Percentiles rank a stretch among this genome's conserved stretches.
phyloP scores from a whole-genome alignment of 1,139 yeast species.

The Kurtzmaniella quercitrusa region DNA sequence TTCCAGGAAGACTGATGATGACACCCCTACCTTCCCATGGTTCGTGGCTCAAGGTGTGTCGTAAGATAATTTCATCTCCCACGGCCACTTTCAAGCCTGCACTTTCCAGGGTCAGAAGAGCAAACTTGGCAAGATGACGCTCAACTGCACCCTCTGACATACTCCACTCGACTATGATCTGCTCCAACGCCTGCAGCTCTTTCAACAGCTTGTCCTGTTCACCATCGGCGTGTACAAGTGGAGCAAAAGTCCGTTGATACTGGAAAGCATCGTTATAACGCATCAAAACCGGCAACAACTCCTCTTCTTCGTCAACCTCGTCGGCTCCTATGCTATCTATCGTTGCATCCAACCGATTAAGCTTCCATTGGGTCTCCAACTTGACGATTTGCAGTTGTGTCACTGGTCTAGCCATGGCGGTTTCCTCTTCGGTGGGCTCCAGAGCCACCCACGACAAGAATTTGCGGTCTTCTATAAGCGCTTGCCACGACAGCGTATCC shows the following conservation, averaged over 20 bases:
- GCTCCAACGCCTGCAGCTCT: slow-evolving; percentile 77
- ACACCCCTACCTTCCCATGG: slow-evolving; percentile 74
- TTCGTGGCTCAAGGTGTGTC: slow-evolving; percentile 50
- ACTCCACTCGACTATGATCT: slow-evolving; percentile 67
- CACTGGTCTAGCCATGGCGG: slow-evolving; percentile 49
- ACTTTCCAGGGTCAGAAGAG: slow-evolving; percentile 62
- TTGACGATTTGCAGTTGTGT: slow-evolving; percentile 64
- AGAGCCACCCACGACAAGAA: slow-evolving; percentile 80
- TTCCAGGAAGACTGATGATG: slow-evolving; percentile 68
- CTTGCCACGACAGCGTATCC: slow-evolving; percentile 89
- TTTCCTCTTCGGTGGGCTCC: slow-evolving; percentile 61
- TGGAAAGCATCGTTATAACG: slow-evolving; percentile 81
- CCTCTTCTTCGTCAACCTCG: slow-evolving; percentile 50
- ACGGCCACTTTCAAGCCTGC: slow-evolving; percentile 71
- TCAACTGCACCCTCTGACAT: slow-evolving; percentile 56
- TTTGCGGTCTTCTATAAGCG: slow-evolving; percentile 75
- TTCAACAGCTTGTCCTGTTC: slow-evolving; percentile 71
- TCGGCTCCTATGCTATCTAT: slow-evolving; percentile 43
- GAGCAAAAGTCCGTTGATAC: slow-evolving; percentile 83
- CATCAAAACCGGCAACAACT: slow-evolving; percentile 66
- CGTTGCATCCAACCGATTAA: slow-evolving; percentile 58
- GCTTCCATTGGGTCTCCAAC: slow-evolving; percentile 80
- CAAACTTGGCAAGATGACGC: slow-evolving; percentile 65
- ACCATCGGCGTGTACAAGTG: slow-evolving; percentile 76
- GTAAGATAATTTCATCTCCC: slow-evolving; percentile 75